phyloP scores from a whole-genome alignment of 2,329 filamentous ascomycete genomes.

The Laburnicola sp. region DNA sequence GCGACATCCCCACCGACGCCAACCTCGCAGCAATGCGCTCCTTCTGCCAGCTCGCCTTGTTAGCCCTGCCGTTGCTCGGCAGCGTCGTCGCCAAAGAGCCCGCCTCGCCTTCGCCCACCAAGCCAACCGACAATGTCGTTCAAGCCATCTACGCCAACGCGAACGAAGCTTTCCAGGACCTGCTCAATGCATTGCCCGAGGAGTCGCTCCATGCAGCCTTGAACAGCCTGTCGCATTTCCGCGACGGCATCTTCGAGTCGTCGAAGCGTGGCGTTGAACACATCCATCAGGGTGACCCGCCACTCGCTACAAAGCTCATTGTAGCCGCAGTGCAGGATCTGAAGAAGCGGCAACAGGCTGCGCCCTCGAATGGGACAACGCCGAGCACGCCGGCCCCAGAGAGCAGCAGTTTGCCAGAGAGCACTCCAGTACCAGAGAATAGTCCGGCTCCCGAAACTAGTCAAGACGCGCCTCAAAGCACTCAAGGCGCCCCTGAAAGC shows the following conservation, averaged over 20 bases:
- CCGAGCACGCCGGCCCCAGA: constrained; percentile 9
- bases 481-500: constrained; percentile 10
- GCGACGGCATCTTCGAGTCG: constrained; percentile 68
- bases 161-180: constrained; percentile 56
- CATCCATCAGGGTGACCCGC: constrained; percentile 63
- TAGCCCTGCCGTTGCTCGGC: constrained; percentile 38
- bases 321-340: constrained; percentile 62
- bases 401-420: constrained; percentile 6
- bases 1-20: not conserved
- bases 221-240: constrained; percentile 65
- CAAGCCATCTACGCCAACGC: constrained; percentile 36
- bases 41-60: constrained; percentile 31
- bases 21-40: constrained; percentile 32
- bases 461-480: constrained; percentile 2
- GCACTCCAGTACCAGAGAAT: not conserved
- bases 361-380: constrained; percentile 30
- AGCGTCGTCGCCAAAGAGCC: constrained; percentile 25
- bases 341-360: constrained; percentile 50
- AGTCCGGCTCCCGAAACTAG: constrained; percentile 1
- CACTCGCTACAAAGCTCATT: constrained; percentile 64
- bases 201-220: constrained; percentile 68
- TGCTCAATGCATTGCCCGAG: constrained; percentile 61
- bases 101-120: constrained; percentile 25
- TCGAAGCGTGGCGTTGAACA: constrained; percentile 66
- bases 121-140: constrained; percentile 15